Conservation (phyloP, 2,329 filamentous ascomycete genomes). For the Neofusicoccum ribis region DNA sequence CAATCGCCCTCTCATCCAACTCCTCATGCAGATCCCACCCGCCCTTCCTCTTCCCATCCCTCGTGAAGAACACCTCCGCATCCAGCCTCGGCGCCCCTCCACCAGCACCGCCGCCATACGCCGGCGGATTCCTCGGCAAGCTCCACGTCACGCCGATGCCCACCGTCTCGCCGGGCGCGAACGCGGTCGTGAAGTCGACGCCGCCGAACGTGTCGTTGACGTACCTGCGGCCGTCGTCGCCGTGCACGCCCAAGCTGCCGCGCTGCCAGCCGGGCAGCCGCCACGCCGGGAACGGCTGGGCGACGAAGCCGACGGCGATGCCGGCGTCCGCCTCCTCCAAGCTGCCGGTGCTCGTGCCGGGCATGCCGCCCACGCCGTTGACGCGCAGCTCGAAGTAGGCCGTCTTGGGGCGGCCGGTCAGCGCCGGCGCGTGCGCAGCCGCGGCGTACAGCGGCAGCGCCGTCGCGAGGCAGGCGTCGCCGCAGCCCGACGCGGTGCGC, state of each 20-base stretch:
- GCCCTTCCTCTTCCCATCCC: conserved; percentile 60
- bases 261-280: conserved; percentile 80
- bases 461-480: conserved; percentile 65
- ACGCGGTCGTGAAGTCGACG: conserved; percentile 64
- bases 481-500: conserved; percentile 43
- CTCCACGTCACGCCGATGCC: conserved; percentile 70
- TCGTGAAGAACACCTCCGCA: conserved; percentile 69
- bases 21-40: conserved; percentile 76
- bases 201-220: conserved; percentile 76
- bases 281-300: conserved; percentile 75
- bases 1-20: conserved; percentile 64
- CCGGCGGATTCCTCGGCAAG: conserved; percentile 39
- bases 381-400: conserved; percentile 74
- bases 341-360: background rate
- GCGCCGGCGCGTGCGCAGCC: conserved; percentile 59
- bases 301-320: conserved; percentile 69
- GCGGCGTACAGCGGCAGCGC: conserved; percentile 69
- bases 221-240: conserved; percentile 75
- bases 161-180: conserved; percentile 64
- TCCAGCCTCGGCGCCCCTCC: conserved; percentile 37
- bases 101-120: conserved; percentile 32
- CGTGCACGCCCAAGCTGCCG: conserved; percentile 72
- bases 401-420: conserved; percentile 52
- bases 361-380: conserved; percentile 40
- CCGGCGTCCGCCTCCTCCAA: conserved; percentile 50